Evolutionary conservation across 2,329 filamentous ascomycete genomes (phyloP), one percentile per base, ranked within the genome.

Genomic region (Cylindrodendrum hubeiense): DNA sequence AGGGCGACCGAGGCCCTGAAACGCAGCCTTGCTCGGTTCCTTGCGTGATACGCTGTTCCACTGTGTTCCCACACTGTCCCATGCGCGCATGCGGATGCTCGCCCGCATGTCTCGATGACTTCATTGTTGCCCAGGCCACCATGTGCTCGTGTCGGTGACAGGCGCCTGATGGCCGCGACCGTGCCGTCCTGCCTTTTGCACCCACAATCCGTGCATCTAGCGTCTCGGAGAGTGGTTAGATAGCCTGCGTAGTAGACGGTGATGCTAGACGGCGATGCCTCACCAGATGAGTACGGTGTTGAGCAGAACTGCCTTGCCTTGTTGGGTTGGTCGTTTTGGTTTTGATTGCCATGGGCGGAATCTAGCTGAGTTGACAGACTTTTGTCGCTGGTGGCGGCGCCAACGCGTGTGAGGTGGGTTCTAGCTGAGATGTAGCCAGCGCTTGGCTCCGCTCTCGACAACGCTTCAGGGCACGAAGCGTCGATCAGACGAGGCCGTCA

Each of bases 21-120:
- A 63, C 60, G 46, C n/a, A 47, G 47, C 46, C 41, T 57, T 58
- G 46, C 47, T 51, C 54, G 54, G 44, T 24, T 50, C 17, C 21
- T 47, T 57, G 54, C 54, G 54, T 33, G 43, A 57, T 17, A 57
- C 54, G 54, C 26, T 34, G 46, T 50, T 56, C 60, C 47, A 51
- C 26, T 5, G 9, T 21, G 21, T 56, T 47, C 22, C 46, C 52
- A 33, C 24, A 19, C 28, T 9, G 21, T 33, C 52, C 60, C 22
- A 21, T 44, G 30, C 12, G 10, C 15, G 46, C 44, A 43, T 22
- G 10, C 15, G 46, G 37, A 43, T 22, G 44, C 26, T 49, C 58
- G 37, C 22, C 22, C 24, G 24, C 46, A 47, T 49, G 17, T 49
- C 46, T 43, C 37, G 28, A 63, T 44, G 53, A 57, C 53, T 47